These are phyloP conservation scores for Trametes coccinea DNA, from an alignment of 768 basidiomycete species.

Conservation along the genomic window DNA sequence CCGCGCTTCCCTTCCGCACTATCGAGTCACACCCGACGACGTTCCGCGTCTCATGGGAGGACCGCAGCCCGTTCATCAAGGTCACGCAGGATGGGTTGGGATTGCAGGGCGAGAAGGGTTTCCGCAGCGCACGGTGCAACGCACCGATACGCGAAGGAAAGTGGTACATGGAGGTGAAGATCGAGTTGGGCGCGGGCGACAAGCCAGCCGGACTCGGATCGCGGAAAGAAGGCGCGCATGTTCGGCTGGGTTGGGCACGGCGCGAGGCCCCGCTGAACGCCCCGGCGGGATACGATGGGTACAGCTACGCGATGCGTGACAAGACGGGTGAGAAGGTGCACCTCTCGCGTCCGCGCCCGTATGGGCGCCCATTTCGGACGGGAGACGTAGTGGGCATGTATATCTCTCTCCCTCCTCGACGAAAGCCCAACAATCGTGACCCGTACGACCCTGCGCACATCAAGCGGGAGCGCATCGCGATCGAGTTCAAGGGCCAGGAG, in stretches of 20 bases:
- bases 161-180: slow-evolving; percentile 93
- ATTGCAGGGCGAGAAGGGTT: slow-evolving; percentile 83
- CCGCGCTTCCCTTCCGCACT: slow-evolving; percentile 65
- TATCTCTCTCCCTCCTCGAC: slow-evolving; percentile 80
- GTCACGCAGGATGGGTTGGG: slow-evolving; percentile 78
- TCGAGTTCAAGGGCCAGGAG: slow-evolving; percentile 95
- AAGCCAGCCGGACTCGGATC: slow-evolving; percentile 44
- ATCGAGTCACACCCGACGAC: slow-evolving; percentile 75
- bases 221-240: slow-evolving; percentile 70
- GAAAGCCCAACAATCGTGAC: slow-evolving; percentile 59
- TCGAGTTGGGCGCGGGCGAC: slow-evolving; percentile 74
- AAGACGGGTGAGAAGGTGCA: slow-evolving; percentile 90
- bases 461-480: slow-evolving; percentile 87
- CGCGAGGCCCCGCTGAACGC: slow-evolving; percentile 93
- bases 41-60: slow-evolving; percentile 87
- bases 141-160: slow-evolving; percentile 85
- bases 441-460: slow-evolving; percentile 79
- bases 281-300: slow-evolving; percentile 91
- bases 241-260: slow-evolving; percentile 89
- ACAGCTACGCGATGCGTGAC: slow-evolving; percentile 91
- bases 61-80: slow-evolving; percentile 78
- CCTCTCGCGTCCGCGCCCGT: slow-evolving; percentile 76
- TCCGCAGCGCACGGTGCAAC: slow-evolving; percentile 87
- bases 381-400: slow-evolving; percentile 95
- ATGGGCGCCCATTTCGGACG: slow-evolving; percentile 70